Evolutionary conservation across 1,139 yeast species (phyloP), one percentile per base, ranked within the genome.

Genomic region (Taiozyma sp.): DNA sequence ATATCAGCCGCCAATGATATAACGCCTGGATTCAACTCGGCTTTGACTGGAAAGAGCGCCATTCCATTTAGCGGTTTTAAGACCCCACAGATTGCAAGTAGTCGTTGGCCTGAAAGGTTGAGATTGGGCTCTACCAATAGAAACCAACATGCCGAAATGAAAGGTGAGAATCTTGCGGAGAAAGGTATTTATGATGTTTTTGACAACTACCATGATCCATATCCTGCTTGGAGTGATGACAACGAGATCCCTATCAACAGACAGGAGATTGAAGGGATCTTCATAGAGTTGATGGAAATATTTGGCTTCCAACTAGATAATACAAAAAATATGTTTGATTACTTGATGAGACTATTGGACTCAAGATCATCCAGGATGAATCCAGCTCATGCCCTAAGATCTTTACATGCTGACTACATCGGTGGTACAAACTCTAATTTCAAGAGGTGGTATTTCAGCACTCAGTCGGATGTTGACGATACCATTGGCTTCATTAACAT

Each of bases 391-490:
- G 86, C 87, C 0, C 69, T 82, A 48, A 70, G 71, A 54, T 73
- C 84, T 1, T 57, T 83, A 27, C 87, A 83, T 65, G 83, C 83
- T 3, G 87, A 83, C 62, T 83, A 82, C 59, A 78, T 83, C 57
- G 86, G 86, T 8, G 89, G 88, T 0, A 56, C 71, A 8, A 78
- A 80, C 59, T 70, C 87, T 1, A 83, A 83, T 60, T 83, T 79
- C 61, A 71, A 75, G 52, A 83, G 79, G 57, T 83, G 88, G 88
- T 83, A 80, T 59, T 81, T 82, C 68, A 84, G 85, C 0, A 79
- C 85, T 14, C 78, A 75, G 55, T 69, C 80, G 63, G 84, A 80
- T 65, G 61, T 78, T 45, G 84, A 79, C 57, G 84, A 80, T 58
- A 65, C 74, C 1, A 52, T 71, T 54, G 78, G 78, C 3, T 72